A percentile compares a stretch with the other conserved stretches of the same genome.
Conservation (phyloP, 148 eudicot species). For the Camellia granthamiana region DNA sequence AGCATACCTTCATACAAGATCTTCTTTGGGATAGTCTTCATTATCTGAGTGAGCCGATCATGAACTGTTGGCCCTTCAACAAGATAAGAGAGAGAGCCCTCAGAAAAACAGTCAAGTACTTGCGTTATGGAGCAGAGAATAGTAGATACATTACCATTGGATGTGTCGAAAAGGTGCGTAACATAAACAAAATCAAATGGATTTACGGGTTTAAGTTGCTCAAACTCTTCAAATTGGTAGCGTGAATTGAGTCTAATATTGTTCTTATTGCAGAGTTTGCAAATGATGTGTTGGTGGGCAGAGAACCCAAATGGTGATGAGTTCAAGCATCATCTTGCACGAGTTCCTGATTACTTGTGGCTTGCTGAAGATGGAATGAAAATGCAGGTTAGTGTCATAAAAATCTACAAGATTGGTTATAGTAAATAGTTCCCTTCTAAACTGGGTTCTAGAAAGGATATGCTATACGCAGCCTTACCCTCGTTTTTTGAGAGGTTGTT, state of each 20-base stretch:
- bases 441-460: too few species aligned
- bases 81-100: constrained; percentile 36
- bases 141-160: constrained; percentile 41
- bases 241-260: neutral
- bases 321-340: constrained; percentile 45
- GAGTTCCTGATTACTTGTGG: constrained; percentile 49
- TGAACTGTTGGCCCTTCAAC: constrained; percentile 30
- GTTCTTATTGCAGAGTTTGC: constrained; percentile 33
- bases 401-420: neutral
- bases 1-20: constrained; percentile 33
- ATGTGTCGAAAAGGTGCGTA: constrained; percentile 33
- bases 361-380: constrained; percentile 52
- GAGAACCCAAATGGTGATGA: constrained; percentile 42
- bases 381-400: constrained; percentile 27
- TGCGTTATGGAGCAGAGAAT: constrained; percentile 33
- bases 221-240: neutral
- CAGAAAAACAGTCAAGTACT: constrained; percentile 24
- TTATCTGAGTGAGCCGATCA: constrained; percentile 31
- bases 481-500: too few species aligned
- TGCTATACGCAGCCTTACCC: too few species aligned
- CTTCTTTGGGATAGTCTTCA: constrained; percentile 38
- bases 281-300: constrained; percentile 62
- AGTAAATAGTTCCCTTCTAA: neutral
- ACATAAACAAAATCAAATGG: neutral
- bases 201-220: neutral